Evolutionary conservation across 176 grass and related monocot genomes (phyloP), one percentile per base, ranked within the genome.

Genomic region (Oryza coarctata): DNA sequence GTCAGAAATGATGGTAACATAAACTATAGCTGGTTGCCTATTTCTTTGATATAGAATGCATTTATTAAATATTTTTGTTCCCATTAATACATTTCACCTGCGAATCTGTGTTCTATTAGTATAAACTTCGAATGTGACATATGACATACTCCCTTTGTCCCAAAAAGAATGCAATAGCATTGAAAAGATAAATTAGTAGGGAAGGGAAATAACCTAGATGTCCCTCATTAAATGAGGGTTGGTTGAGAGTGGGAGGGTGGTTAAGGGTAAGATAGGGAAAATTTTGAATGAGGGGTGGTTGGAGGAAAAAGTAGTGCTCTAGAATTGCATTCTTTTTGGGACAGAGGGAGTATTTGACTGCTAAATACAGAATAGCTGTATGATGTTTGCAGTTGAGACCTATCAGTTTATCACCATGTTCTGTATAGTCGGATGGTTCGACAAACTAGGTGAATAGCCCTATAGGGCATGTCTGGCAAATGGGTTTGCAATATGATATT

Each of bases 91-190:
- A 39, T 17, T 75, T 47, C 43, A 86, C 23, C 27, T 3, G 66
- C 36, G 45, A 76, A 71, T 78, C 17, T 12, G 12, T 45, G 31
- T 35, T 80, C 18, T 35, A 29, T 18, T 49, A 4, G 2, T 68
- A 63, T 43, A 36, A 3, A 80, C 4, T 61, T 84, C 73, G 70
- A 78, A 30, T 12, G 23, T 62, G 70, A 33, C 35, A 87, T 34
- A 65, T 45, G 9, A 58, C 72, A 52, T 44, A n/a, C n/a, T n/a
- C n/a, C n/a, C n/a, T n/a, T n/a, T n/a, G n/a, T n/a, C n/a, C n/a
- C n/a, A n/a, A n/a, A n/a, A n/a, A n/a, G n/a, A n/a, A n/a, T n/a
- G n/a, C n/a, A n/a, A n/a, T n/a, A n/a, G n/a, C n/a, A n/a, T n/a
- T n/a, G n/a, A n/a, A n/a, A n/a, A n/a, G n/a, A n/a, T n/a, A 33